Percentiles rank a stretch among this genome's conserved stretches.
Conservation (phyloP, 1,284 basidiomycete species). For the Naganishia albida region DNA sequence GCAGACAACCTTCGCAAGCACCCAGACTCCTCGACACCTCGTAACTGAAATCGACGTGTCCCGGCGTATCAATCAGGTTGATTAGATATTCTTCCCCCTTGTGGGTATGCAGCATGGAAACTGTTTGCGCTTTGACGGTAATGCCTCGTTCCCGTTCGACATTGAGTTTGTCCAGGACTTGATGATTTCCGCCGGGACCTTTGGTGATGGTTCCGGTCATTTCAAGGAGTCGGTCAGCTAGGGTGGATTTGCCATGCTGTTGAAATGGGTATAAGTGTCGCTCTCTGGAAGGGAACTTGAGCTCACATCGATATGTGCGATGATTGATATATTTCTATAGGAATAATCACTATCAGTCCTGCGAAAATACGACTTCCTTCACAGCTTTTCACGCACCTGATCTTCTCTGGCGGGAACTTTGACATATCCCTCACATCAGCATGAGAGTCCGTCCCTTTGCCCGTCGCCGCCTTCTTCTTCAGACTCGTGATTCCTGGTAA, state of each 20-base stretch:
- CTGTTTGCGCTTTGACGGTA: conserved; percentile 85
- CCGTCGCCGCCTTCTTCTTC: conserved; percentile 19
- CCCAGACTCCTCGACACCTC: conserved; percentile 91
- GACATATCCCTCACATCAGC: conserved; percentile 29
- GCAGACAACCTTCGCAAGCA: conserved; percentile 88
- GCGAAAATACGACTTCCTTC: too few relatives aligned
- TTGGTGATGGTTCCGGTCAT: conserved; percentile 82
- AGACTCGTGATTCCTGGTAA: conserved; percentile 22
- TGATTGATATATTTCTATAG: conserved; percentile 81
- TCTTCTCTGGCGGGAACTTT: conserved; percentile 27
- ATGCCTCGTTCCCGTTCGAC: conserved; percentile 39
- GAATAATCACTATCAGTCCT: background rate
- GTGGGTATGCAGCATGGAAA: conserved; percentile 79
- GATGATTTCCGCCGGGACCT: conserved; percentile 69
- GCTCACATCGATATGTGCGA: conserved; percentile 79
- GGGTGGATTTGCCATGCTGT: conserved; percentile 90
- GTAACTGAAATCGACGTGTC: conserved; percentile 95
- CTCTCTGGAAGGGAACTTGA: background rate
- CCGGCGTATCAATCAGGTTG: conserved; percentile 96
- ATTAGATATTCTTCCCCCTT: conserved; percentile 68
- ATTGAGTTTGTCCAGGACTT: conserved; percentile 77
- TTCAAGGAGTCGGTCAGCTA: conserved; percentile 75
- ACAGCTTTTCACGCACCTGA: conserved; percentile 11
- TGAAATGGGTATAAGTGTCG: conserved; percentile 16
- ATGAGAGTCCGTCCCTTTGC: conserved; percentile 23